Conservation (phyloP, 176 grass and related monocot species). For the Alopecurus myosuroides region DNA sequence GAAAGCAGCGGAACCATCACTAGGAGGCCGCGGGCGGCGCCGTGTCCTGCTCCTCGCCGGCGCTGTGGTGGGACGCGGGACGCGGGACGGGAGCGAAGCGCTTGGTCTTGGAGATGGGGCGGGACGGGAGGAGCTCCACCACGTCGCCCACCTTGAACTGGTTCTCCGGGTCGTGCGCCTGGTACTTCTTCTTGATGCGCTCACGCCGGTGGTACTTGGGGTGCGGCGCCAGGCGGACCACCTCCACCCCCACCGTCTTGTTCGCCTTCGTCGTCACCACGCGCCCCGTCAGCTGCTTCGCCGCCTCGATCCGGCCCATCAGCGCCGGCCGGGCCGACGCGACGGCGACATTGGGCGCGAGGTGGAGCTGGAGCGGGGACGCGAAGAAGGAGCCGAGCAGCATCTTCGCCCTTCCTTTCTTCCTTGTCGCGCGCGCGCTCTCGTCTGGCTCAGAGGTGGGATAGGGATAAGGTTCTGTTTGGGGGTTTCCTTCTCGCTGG, state of each 20-base stretch:
- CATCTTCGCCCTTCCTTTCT: slow-evolving; percentile 19
- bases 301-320: slow-evolving; percentile 28
- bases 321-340: not conserved
- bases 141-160: slow-evolving; percentile 89
- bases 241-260: slow-evolving; percentile 90
- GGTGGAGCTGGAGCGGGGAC: not conserved
- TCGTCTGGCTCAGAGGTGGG: not conserved
- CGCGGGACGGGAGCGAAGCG: slow-evolving; percentile 67
- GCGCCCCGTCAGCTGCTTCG: slow-evolving; percentile 59
- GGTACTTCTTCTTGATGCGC: slow-evolving; percentile 83
- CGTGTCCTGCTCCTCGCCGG: not conserved
- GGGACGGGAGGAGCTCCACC: slow-evolving; percentile 72
- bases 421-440: not conserved
- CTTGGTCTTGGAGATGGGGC: slow-evolving; percentile 99
- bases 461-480: not conserved
- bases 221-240: slow-evolving; percentile 56
- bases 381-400: slow-evolving; percentile 27
- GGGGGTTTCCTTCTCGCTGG: not conserved
- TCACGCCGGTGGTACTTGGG: slow-evolving; percentile 77
- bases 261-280: slow-evolving; percentile 77
- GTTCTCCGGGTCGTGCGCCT: slow-evolving; percentile 92
- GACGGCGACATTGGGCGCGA: not conserved
- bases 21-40: not conserved
- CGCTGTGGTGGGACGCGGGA: slow-evolving; percentile 26
- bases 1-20: not conserved